Evolutionary conservation across 2,329 filamentous ascomycete species (phyloP), one percentile per base, ranked within the genome.

Genomic region (Colletotrichum sp.): DNA sequence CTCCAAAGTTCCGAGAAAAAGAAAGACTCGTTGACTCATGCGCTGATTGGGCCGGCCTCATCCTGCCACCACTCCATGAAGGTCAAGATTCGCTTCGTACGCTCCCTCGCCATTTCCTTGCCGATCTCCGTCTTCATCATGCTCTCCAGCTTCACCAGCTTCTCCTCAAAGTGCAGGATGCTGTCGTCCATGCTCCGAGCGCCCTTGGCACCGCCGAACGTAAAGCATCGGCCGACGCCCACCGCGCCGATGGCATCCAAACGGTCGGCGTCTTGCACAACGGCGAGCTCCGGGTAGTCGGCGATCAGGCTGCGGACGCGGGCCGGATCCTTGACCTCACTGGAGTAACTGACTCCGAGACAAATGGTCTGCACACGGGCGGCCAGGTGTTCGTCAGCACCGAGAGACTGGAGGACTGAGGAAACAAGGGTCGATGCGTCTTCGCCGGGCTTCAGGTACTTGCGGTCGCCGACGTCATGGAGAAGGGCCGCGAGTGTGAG

Each of bases 211-310:
- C 93, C 95, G 0, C 93, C 91, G 81, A 92, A 98, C 0, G 93
- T 92, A 81, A 97, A 96, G 54, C 90, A 91, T 57, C 96, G 87
- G 3, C 91, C 96, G 70, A 98, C 92, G 1, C 96, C 96, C 34
- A 98, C 90, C 0, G 94, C 95, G 1, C 96, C 96, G 64, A 98
- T 92, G 6, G 95, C 94, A 84, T 98, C 96, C n/a, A 98, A 86
- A 8, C 96, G 89, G 85, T 98, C 96, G 6, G 96, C 96, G 82
- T 98, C 96, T 84, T 98, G 96, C 36, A 98, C 95, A 62, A 98
- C 90, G 0, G 91, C 95, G 38, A 97, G 86, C 82, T 97, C 95
- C 2, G 94, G 94, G 81, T 94, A 86, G 34, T 84, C 80, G 8
- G 80, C 81, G n/a, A 97, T 86, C n/a, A 96, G 86, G 2, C 84